A percentile compares a stretch with the other conserved stretches of the same genome.
These are phyloP conservation scores for Verticillium nubilum DNA, from an alignment of 2,329 filamentous ascomycete species.

Conservation along the genomic window DNA sequence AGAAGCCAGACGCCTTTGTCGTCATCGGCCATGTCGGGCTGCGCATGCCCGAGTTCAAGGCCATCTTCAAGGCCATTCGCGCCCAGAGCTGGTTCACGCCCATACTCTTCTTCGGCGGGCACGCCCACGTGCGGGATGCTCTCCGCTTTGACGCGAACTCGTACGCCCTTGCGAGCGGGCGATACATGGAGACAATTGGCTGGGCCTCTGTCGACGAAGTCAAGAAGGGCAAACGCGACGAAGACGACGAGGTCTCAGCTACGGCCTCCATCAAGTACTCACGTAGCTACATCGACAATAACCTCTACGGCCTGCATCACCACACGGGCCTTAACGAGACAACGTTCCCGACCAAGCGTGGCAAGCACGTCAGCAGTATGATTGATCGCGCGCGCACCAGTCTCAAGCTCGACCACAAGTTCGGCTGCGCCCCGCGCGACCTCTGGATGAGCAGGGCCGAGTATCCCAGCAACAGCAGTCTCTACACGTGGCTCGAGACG, in stretches of 20 bases:
- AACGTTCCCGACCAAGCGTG: slow-evolving; percentile 71
- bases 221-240: slow-evolving; percentile 25
- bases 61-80: slow-evolving; percentile 74
- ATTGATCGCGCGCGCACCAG: slow-evolving; percentile 66
- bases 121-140: slow-evolving; percentile 84
- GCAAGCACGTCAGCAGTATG: slow-evolving; percentile 62
- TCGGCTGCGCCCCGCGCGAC: slow-evolving; percentile 77
- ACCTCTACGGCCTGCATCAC: slow-evolving; percentile 75
- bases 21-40: slow-evolving; percentile 82
- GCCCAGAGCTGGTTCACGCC: slow-evolving; percentile 72
- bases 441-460: slow-evolving; percentile 77
- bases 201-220: slow-evolving; percentile 81
- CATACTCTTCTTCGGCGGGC: slow-evolving; percentile 88
- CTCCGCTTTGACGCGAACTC: slow-evolving; percentile 72
- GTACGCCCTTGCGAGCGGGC: slow-evolving; percentile 76
- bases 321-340: slow-evolving; percentile 69
- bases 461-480: slow-evolving; percentile 67
- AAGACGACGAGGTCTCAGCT: slow-evolving; percentile 18
- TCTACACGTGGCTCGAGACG: slow-evolving; percentile 76
- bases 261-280: slow-evolving; percentile 52
- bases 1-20: slow-evolving; percentile 82
- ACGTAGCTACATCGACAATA: slow-evolving; percentile 89
- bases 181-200: slow-evolving; percentile 92
- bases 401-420: slow-evolving; percentile 65
- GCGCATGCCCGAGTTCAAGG: slow-evolving; percentile 71